These are phyloP conservation scores for Aspergillus arachidicola DNA, from an alignment of 2,329 filamentous ascomycete species.

Conservation along the genomic window DNA sequence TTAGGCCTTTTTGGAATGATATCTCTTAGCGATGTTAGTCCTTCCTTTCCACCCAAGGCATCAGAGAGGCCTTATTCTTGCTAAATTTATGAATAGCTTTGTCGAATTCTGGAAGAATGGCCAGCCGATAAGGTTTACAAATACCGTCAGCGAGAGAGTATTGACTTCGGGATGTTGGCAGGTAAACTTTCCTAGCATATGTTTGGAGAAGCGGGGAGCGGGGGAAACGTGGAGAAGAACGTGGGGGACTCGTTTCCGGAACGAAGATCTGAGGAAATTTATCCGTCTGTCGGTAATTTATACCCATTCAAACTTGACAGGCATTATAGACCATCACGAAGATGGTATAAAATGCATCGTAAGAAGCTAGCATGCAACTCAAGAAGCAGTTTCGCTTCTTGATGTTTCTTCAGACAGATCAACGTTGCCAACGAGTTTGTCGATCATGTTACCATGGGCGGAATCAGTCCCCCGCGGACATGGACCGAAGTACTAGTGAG, in stretches of 20 bases:
- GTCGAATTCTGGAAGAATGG: neutral
- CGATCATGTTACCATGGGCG: neutral
- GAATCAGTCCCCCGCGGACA: neutral
- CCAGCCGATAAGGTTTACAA: neutral
- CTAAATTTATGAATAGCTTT: neutral
- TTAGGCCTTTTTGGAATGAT: neutral
- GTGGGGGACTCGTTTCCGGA: neutral
- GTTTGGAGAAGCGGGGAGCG: constrained; percentile 5
- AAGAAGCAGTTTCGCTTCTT: neutral
- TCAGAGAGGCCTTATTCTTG: neutral
- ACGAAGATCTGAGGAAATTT: neutral
- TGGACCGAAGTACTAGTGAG: neutral
- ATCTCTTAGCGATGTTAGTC: neutral
- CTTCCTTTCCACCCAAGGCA: neutral
- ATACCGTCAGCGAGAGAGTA: neutral
- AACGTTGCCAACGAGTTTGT: neutral
- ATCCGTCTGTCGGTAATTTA: neutral
- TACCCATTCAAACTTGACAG: neutral
- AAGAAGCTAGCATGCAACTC: neutral
- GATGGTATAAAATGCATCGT: neutral
- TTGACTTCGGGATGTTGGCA: neutral
- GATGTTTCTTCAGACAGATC: neutral
- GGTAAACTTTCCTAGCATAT: neutral
- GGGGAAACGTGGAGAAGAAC: neutral
- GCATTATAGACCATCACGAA: neutral